A percentile compares a stretch with the other conserved stretches of the same genome.
Conservation (phyloP, 176 grass and related monocot species). For the Alopecurus myosuroides region DNA sequence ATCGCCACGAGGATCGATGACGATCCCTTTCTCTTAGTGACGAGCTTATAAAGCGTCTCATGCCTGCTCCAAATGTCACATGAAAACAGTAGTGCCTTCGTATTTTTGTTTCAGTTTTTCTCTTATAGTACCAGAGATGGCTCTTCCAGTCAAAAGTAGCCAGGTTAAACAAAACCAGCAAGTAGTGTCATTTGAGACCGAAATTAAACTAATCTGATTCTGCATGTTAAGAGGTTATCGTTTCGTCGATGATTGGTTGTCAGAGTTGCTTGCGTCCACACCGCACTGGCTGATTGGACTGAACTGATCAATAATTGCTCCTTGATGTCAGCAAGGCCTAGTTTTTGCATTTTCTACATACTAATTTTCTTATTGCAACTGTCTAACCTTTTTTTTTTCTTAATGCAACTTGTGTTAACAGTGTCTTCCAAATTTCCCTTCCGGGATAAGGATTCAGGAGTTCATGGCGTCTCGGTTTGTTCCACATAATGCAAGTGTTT, state of each 20-base stretch:
- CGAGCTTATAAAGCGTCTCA: constrained; percentile 18
- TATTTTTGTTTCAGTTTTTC: background rate
- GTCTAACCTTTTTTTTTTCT: background rate
- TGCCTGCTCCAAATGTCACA: constrained; percentile 20
- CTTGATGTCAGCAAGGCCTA: constrained; percentile 30
- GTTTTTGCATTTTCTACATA: constrained; percentile 9
- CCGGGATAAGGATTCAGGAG: constrained; percentile 12
- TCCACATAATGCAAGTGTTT: constrained; percentile 25
- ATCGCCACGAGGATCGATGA: background rate
- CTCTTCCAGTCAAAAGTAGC: constrained; percentile 30
- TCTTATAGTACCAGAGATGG: constrained; percentile 5
- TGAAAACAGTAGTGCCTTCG: constrained; percentile 16
- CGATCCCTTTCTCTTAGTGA: background rate
- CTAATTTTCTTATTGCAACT: constrained; percentile 1
- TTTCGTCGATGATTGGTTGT: constrained; percentile 2
- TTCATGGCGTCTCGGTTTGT: constrained; percentile 25
- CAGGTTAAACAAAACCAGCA: background rate
- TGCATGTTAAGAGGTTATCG: background rate
- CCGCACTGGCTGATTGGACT: constrained; percentile 28
- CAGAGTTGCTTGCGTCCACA: constrained; percentile 9
- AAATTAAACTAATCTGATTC: background rate
- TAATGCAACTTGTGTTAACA: constrained; percentile 20
- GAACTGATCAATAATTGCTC: constrained; percentile 37
- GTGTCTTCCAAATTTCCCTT: background rate
- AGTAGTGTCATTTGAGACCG: constrained; percentile 8